Evolutionary conservation across 352 stramenopile species (phyloP), one percentile per base, ranked within the genome.

Genomic region (Globisporangium cederbergense): DNA sequence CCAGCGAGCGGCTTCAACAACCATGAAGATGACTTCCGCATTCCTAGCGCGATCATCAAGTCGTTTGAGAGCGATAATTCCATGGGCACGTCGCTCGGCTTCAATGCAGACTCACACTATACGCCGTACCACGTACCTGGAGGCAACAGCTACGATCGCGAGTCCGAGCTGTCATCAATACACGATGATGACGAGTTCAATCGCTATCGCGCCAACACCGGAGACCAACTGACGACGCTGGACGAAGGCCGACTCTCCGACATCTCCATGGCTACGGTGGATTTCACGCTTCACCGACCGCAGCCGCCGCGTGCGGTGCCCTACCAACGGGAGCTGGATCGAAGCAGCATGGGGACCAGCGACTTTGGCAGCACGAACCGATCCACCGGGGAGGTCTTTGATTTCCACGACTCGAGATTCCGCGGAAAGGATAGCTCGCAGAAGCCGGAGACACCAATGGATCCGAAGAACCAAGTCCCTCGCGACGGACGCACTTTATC

Each of bases 151-250:
- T 36, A 47, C 14, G 67, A 72, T n/a, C 81, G 81, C 18, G 81
- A 86, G 57, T 88, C 79, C 28, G 81, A 90, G 43, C 25, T 88
- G 47, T 90, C 81, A 11, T 87, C 76, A 32, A 75, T 89, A 57
- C 74, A 79, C 50, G 75, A 85, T 30, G 72, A 86, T 63, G 32
- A 66, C 65, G 42, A 68, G 65, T 42, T 78, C 74, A 22, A 77
- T 58, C 60, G 72, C 72, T 30, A 47, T 2, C 38, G 36, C 34
- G 42, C 42, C 0, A 25, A 55, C 43, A 61, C 64, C 16, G 46
- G 42, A 30, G 64, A 70, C 13, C 18, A 3, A 8, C 28, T 70
- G 47, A 40, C 45, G 57, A 64, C 64, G 50, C 50, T 70, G 49
- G 57, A 70, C 34, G 64, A 70, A 58, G 52, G 58, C 6, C 64